A percentile compares a stretch with the other conserved stretches of the same genome.
These are phyloP conservation scores for Fusarium sublunatum DNA, from an alignment of 2,329 filamentous ascomycete genomes.

Conservation along the genomic window DNA sequence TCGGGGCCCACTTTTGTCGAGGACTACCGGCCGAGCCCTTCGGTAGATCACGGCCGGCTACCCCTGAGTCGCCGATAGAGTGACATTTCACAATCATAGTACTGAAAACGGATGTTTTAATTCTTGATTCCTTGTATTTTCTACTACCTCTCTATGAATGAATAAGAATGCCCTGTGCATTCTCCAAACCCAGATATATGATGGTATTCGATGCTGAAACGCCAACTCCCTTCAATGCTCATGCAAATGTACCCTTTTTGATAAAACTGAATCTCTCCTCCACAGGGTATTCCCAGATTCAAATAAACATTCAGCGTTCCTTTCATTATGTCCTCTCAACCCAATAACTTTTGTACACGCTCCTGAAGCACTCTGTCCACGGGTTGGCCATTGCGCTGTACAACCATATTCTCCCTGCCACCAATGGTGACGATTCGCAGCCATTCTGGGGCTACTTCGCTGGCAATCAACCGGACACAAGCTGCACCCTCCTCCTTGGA, in stretches of 20 bases:
- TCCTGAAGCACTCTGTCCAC: constrained; percentile 53
- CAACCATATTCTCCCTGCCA: constrained; percentile 67
- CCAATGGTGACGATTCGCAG: constrained; percentile 63
- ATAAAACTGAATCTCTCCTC: constrained; percentile 13
- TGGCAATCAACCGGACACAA: constrained; percentile 64
- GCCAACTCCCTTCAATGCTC: constrained; percentile 36
- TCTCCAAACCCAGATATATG: constrained; percentile 9
- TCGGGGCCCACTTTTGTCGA: constrained; percentile 31
- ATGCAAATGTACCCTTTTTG: constrained; percentile 31
- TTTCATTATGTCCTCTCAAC: constrained; percentile 22
- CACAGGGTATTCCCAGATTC: constrained; percentile 33
- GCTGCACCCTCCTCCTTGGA: constrained; percentile 63
- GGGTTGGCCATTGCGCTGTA: constrained; percentile 60
- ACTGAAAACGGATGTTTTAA: not conserved
- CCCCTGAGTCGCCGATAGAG: not conserved
- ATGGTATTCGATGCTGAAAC: constrained; percentile 25
- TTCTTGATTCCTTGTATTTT: constrained; percentile 1
- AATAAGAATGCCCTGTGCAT: constrained; percentile 8
- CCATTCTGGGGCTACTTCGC: constrained; percentile 68
- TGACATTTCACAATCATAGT: not conserved
- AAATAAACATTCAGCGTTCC: constrained; percentile 14
- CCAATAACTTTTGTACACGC: constrained; percentile 52
- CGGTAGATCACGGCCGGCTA: constrained; percentile 1
- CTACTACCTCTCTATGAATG: constrained; percentile 19
- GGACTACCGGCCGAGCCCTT: constrained; percentile 4